Conservation (phyloP, 768 basidiomycete species). For the Xerocomellus dryophilus region DNA sequence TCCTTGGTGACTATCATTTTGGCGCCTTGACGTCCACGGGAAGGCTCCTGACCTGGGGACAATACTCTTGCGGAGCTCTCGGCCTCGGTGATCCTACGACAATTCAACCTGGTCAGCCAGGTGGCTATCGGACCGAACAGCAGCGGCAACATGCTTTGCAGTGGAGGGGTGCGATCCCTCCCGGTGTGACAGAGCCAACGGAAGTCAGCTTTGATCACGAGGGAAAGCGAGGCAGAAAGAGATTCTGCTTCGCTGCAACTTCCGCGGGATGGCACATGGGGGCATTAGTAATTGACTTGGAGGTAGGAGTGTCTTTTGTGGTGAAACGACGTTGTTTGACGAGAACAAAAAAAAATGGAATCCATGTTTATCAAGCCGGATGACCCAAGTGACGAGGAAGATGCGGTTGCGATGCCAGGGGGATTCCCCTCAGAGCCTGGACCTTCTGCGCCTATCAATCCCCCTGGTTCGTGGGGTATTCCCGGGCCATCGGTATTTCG, state of each 20-base stretch:
- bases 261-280: constrained; percentile 93
- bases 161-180: constrained; percentile 25
- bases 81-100: constrained; percentile 75
- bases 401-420: constrained; percentile 31
- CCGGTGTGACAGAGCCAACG: constrained; percentile 55
- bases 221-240: constrained; percentile 46
- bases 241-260: constrained; percentile 77
- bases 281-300: constrained; percentile 81
- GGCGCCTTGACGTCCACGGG: constrained; percentile 80
- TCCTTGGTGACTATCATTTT: constrained; percentile 90
- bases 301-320: constrained; percentile 41
- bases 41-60: constrained; percentile 78
- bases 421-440: constrained; percentile 27
- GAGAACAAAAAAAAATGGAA: neutral
- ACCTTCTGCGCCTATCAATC: constrained; percentile 12
- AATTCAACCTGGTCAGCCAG: constrained; percentile 53
- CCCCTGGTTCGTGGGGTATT: constrained; percentile 16
- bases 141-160: constrained; percentile 31
- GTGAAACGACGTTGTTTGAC: neutral
- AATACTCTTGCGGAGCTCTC: constrained; percentile 73
- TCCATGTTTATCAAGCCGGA: constrained; percentile 22
- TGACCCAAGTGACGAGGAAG: constrained; percentile 38
- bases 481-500: constrained; percentile 38
- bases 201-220: constrained; percentile 70
- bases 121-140: constrained; percentile 49